Conservation (phyloP, 805 yeast species). For the Candida lessepsii region DNA sequence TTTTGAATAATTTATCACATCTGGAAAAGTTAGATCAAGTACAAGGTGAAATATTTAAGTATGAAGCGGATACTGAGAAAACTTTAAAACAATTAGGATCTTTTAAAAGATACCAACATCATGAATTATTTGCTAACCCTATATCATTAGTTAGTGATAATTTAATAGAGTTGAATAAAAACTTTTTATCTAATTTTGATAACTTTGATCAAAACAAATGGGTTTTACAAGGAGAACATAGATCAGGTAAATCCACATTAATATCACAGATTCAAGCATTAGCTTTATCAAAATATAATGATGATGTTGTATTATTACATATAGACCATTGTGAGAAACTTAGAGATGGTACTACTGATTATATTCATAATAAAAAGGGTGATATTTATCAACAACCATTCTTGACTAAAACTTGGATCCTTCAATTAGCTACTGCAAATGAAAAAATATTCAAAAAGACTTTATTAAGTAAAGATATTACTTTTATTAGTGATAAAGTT, state of each 20-base stretch:
- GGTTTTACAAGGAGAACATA: conserved; percentile 65
- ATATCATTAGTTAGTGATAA: conserved; percentile 55
- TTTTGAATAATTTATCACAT: background rate
- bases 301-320: conserved; percentile 53
- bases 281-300: conserved; percentile 32
- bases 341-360: conserved; percentile 74
- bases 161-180: conserved; percentile 39
- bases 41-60: conserved; percentile 27
- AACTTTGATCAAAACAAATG: conserved; percentile 42
- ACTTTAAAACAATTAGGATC: conserved; percentile 55
- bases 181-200: conserved; percentile 35
- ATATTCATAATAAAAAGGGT: conserved; percentile 49
- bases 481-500: conserved; percentile 31
- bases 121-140: conserved; percentile 63
- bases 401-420: conserved; percentile 61
- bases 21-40: conserved; percentile 3
- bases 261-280: conserved; percentile 69
- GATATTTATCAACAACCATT: conserved; percentile 72
- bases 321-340: conserved; percentile 60
- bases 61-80: conserved; percentile 39
- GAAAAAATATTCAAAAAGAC: conserved; percentile 32
- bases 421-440: conserved; percentile 41
- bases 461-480: conserved; percentile 34
- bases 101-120: conserved; percentile 65
- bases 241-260: conserved; percentile 76